phyloP scores from a whole-genome alignment of 1,139 yeast genomes.

The Diutina siamensis region DNA sequence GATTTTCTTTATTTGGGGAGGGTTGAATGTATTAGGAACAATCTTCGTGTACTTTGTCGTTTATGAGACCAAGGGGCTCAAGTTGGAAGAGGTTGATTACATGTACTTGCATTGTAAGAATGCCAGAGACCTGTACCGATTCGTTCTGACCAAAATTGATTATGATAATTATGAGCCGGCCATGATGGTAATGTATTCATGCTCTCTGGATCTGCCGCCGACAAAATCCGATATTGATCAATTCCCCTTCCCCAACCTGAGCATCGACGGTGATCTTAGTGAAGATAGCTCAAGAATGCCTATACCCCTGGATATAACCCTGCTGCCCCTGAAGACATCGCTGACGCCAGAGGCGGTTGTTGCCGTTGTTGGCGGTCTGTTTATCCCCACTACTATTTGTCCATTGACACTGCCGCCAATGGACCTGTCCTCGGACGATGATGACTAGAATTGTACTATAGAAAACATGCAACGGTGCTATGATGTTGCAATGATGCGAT shows the following conservation, averaged over 20 bases:
- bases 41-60: conserved; percentile 12
- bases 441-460: background rate
- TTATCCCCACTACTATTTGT: conserved; percentile 8
- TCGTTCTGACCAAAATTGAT: conserved; percentile 27
- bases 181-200: background rate
- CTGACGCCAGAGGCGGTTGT: conserved; percentile 6
- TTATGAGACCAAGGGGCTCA: conserved; percentile 12
- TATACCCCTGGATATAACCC: conserved; percentile 8
- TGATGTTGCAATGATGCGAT: too few species aligned
- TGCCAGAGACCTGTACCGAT: conserved; percentile 31
- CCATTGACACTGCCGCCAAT: conserved; percentile 10
- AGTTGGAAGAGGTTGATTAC: conserved; percentile 12
- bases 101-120: conserved; percentile 28
- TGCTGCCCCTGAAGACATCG: conserved; percentile 8
- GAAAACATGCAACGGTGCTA: too few species aligned
- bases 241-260: conserved; percentile 1
- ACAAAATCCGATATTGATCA: conserved; percentile 7
- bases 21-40: conserved; percentile 11
- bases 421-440: conserved; percentile 4
- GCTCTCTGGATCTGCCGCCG: conserved; percentile 7
- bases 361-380: background rate
- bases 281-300: conserved; percentile 8
- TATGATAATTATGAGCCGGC: conserved; percentile 10
- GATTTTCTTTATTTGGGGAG: conserved; percentile 13
- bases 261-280: conserved; percentile 1